A percentile compares a stretch with the other conserved stretches of the same genome.
phyloP scores from a whole-genome alignment of 257 asterid genomes.

The Solanum chiquidenum region DNA sequence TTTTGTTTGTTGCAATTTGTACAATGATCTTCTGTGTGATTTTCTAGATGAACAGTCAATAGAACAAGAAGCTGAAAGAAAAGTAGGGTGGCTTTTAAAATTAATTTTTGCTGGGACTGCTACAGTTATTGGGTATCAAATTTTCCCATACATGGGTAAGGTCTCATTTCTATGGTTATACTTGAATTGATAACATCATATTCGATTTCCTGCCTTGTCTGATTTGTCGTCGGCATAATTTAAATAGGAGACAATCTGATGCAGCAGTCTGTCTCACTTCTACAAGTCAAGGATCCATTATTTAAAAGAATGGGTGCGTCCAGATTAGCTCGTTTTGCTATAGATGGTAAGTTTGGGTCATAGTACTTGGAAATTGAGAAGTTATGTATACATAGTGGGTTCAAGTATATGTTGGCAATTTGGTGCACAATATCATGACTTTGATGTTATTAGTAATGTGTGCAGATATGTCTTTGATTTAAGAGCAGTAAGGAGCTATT shows the following conservation, averaged over 20 bases:
- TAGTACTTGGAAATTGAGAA: not conserved
- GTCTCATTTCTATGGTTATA: not conserved
- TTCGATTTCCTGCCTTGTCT: not conserved
- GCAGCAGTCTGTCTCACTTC: constrained; percentile 81
- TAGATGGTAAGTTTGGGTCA: constrained; percentile 52
- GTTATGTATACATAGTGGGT: not conserved
- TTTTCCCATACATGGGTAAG: constrained; percentile 89
- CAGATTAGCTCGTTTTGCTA: constrained; percentile 84
- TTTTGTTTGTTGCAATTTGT: not conserved
- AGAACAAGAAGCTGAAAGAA: constrained; percentile 86
- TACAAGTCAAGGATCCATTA: constrained; percentile 88
- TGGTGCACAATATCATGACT: not conserved
- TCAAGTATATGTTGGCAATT: not conserved
- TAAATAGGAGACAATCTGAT: constrained; percentile 73
- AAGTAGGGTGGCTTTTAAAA: constrained; percentile 87
- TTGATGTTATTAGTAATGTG: not conserved
- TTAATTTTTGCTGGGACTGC: constrained; percentile 77
- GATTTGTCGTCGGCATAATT: not conserved
- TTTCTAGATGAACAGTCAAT: constrained; percentile 49
- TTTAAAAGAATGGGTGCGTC: constrained; percentile 98
- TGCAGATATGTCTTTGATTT: not conserved
- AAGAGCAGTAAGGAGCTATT: not conserved
- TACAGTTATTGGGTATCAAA: constrained; percentile 57
- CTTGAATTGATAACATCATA: not conserved
- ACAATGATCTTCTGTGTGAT: not conserved